Percentiles rank a stretch among this genome's conserved stretches.
These are phyloP conservation scores for Clarireedia monteithiana DNA, from an alignment of 2,329 filamentous ascomycete species.

Conservation along the genomic window DNA sequence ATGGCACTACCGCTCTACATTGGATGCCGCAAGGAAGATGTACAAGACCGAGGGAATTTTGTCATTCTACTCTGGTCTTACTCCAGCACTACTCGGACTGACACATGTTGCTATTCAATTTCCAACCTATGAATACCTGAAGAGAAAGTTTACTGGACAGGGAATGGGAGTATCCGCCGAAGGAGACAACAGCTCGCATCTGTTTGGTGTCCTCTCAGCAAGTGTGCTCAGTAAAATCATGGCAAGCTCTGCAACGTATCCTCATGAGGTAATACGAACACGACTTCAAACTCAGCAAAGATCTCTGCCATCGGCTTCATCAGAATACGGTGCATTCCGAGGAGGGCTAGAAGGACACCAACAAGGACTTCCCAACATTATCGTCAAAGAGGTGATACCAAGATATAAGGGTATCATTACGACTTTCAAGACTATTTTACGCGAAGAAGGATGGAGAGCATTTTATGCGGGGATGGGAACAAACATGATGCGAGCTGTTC, in stretches of 20 bases:
- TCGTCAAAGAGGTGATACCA: slow-evolving; percentile 30
- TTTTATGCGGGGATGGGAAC: slow-evolving; percentile 97
- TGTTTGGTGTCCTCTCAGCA: slow-evolving; percentile 75
- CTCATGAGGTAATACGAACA: slow-evolving; percentile 92
- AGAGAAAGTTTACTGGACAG: slow-evolving; percentile 80
- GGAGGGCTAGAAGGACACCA: slow-evolving; percentile 23
- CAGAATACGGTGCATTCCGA: slow-evolving; percentile 43
- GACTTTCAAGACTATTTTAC: slow-evolving; percentile 77
- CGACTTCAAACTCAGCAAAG: slow-evolving; percentile 88
- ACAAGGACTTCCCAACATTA: slow-evolving; percentile 10
- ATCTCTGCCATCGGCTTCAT: slow-evolving; percentile 44
- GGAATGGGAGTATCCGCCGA: slow-evolving; percentile 65
- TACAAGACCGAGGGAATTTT: slow-evolving; percentile 79
- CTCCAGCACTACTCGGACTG: slow-evolving; percentile 82
- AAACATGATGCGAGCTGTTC: slow-evolving; percentile 93
- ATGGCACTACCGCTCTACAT: slow-evolving; percentile 86
- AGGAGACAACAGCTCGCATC: slow-evolving; percentile 58
- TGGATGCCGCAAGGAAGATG: slow-evolving; percentile 94
- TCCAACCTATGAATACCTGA: slow-evolving; percentile 89
- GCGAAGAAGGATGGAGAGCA: slow-evolving; percentile 89
- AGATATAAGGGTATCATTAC: slow-evolving; percentile 71
- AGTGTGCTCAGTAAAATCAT: slow-evolving; percentile 92
- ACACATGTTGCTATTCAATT: slow-evolving; percentile 97
- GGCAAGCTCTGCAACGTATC: slow-evolving; percentile 91
- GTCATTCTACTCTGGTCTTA: slow-evolving; percentile 92